phyloP scores from a whole-genome alignment of 441 rosid genomes.

The Gossypium gossypioides region DNA sequence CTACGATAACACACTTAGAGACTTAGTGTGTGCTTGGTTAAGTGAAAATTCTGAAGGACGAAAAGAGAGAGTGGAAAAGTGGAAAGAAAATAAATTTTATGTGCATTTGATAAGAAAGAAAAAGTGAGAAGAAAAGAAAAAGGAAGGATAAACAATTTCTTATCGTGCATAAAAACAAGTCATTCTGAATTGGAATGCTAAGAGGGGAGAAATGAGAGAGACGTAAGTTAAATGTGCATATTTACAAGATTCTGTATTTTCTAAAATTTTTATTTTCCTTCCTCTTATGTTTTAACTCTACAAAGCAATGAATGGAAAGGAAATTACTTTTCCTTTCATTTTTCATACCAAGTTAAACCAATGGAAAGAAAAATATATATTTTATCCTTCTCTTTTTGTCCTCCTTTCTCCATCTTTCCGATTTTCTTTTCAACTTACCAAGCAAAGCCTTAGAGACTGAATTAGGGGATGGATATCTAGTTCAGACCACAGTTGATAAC shows the following conservation, averaged over 20 bases:
- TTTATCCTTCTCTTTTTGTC: background rate
- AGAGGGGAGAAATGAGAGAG: background rate
- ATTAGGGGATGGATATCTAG: background rate
- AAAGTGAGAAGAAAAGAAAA: background rate
- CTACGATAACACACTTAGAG: background rate
- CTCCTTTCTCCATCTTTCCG: background rate
- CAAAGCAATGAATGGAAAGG: background rate
- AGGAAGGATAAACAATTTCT: background rate
- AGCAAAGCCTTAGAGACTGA: background rate
- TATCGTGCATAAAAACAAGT: background rate
- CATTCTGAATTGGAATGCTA: background rate
- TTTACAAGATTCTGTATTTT: background rate
- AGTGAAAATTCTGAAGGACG: background rate
- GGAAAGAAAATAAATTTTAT: background rate
- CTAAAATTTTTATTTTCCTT: background rate
- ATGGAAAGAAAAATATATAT: background rate
- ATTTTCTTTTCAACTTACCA: background rate
- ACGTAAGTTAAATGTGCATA: background rate
- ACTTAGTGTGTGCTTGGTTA: background rate
- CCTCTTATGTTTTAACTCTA: background rate
- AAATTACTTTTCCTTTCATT: background rate
- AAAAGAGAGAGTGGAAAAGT: background rate
- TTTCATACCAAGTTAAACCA: background rate
- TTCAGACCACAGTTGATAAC: background rate
- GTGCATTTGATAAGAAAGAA: background rate